Evolutionary conservation across 129 eudicot species (phyloP), one percentile per base, ranked within the genome.

Genomic region (Erigeron canadensis): DNA sequence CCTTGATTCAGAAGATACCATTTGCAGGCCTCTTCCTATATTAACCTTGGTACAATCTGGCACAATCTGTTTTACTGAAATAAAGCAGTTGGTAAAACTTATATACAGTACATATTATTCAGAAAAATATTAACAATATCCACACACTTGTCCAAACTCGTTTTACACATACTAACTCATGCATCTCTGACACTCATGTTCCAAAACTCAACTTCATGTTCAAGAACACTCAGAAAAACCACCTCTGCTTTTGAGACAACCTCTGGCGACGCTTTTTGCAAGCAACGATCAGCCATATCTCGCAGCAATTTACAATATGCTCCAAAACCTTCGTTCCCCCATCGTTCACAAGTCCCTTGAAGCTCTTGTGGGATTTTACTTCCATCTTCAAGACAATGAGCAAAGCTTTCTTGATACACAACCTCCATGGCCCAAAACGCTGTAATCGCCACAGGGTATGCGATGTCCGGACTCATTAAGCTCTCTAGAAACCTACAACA

Each of bases 121-220:
- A 21, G 18, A 2, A n/a, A 42, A 6, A 22, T 15, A n/a, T 46
- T 23, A 19, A 18, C 63, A 39, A 16, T 18, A 9, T 47, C 60
- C 18, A 39, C 39, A 47, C 55, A 46, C 46, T 44, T 34, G 10
- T 67, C 46, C 17, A 0, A 42, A 2, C 11, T 66, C 45, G 10
- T 19, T 23, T 34, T 38, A 16, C 10, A 23, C 39, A n/a, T 6
- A 38, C 10, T 28, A 19, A 53, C 50, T 57, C 73, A 58, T 46
- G 62, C 51, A 17, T 61, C 70, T 40, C 84, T 81, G 4, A 56
- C 73, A 72, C 96, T 87, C 96, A 89, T 86, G 82, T 90, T 94
- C 97, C 98, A 89, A 48, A 94, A 88, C 57, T 81, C 93, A 12
- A 94, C 84, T 86, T 94, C 98, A 63, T 75, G 80, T 51, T 94